phyloP scores from a whole-genome alignment of 306 rosid genomes.

The Albizia julibrissin region DNA sequence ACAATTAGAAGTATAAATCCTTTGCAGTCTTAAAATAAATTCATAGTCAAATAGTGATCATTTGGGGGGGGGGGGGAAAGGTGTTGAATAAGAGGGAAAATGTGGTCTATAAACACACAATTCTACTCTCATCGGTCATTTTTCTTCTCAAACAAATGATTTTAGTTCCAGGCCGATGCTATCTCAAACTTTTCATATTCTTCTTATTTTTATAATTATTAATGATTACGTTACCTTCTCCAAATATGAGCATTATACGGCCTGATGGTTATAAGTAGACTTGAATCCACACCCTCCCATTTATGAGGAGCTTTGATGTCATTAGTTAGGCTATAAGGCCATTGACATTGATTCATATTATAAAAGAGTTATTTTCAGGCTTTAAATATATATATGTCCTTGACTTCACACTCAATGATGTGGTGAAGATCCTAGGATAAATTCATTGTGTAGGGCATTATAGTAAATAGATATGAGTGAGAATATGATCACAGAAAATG shows the following conservation, averaged over 20 bases:
- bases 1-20: slow-evolving; percentile 1
- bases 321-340: too few relatives aligned
- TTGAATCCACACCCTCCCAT: too few relatives aligned
- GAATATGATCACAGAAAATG: neutral
- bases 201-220: slow-evolving; percentile 32
- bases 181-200: slow-evolving; percentile 49
- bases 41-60: neutral
- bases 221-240: neutral
- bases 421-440: too few relatives aligned
- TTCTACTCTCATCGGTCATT: neutral
- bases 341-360: too few relatives aligned
- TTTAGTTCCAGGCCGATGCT: neutral
- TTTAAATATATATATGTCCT: neutral
- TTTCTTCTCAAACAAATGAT: neutral
- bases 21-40: neutral
- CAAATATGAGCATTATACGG: neutral
- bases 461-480: neutral
- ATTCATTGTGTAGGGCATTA: too few relatives aligned
- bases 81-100: neutral
- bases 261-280: too few relatives aligned
- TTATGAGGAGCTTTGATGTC: too few relatives aligned
- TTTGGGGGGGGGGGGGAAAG: neutral
- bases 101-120: neutral
- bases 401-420: neutral
- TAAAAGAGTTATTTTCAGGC: too few relatives aligned